These are phyloP conservation scores for Colletotrichum sp. DNA, from an alignment of 2,329 filamentous ascomycete genomes.

Conservation along the genomic window DNA sequence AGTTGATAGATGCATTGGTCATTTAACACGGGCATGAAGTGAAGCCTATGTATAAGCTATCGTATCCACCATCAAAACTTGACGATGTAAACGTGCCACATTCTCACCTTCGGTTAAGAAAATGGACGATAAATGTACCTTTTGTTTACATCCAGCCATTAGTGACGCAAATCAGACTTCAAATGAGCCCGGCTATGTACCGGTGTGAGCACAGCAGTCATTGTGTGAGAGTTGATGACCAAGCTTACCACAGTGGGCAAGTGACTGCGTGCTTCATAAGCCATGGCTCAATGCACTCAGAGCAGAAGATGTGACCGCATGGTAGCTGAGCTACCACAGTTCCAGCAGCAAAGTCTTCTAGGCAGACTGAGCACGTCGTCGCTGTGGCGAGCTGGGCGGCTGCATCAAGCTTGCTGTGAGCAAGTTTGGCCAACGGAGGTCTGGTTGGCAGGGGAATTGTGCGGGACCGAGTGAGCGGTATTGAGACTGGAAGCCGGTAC, in stretches of 20 bases:
- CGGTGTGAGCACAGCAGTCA: background rate
- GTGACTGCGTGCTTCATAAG: background rate
- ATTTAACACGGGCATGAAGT: background rate
- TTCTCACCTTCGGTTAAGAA: background rate
- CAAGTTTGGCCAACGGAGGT: background rate
- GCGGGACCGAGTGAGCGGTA: background rate
- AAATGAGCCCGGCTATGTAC: background rate
- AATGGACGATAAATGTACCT: background rate
- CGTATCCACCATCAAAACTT: background rate
- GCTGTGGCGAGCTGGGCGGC: background rate
- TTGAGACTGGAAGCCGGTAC: too few species aligned
- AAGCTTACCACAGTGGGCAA: background rate
- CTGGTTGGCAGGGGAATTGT: background rate
- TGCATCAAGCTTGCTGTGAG: background rate
- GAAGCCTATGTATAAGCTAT: background rate
- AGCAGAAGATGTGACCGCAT: slow-evolving; percentile 3
- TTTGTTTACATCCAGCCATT: background rate
- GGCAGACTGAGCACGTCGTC: background rate
- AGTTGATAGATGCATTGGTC: background rate
- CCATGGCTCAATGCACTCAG: slow-evolving; percentile 7
- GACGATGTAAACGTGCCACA: background rate
- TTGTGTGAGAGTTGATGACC: background rate
- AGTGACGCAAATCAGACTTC: background rate
- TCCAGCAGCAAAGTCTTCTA: background rate
- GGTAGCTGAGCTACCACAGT: background rate